Evolutionary conservation across 2,329 filamentous ascomycete species (phyloP).

Genomic region (Neurospora crassa): DNA sequence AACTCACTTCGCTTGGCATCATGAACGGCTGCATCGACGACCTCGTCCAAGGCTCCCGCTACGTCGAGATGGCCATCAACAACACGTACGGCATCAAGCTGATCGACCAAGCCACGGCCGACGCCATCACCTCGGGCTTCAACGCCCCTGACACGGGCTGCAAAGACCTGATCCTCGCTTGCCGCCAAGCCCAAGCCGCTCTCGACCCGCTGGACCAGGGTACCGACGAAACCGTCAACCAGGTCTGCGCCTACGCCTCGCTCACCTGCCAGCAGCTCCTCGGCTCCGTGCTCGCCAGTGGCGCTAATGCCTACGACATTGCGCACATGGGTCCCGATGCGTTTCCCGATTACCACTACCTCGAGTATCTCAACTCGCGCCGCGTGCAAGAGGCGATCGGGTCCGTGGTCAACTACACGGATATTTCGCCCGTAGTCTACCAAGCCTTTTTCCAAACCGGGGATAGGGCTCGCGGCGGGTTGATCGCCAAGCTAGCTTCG

Average conservation of each 20-base stretch:
- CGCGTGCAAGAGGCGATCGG: constrained; percentile 50
- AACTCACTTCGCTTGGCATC: constrained; percentile 55
- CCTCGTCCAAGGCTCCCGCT: constrained; percentile 48
- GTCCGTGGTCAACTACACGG: constrained; percentile 49
- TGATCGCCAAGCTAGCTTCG: constrained; percentile 47
- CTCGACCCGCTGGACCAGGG: constrained; percentile 34
- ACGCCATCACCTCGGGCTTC: constrained; percentile 35
- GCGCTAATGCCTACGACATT: constrained; percentile 52
- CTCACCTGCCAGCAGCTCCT: constrained; percentile 50
- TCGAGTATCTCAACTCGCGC: constrained; percentile 53
- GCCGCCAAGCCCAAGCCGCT: constrained; percentile 31
- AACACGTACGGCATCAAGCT: constrained; percentile 57
- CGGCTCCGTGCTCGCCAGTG: constrained; percentile 43
- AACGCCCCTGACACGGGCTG: constrained; percentile 39
- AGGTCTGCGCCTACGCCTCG: constrained; percentile 43
- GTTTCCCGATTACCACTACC: constrained; percentile 52
- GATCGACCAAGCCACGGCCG: constrained; percentile 41
- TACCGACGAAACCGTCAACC: constrained; percentile 26
- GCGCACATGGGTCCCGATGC: constrained; percentile 46
- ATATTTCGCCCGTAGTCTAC: constrained; percentile 36
- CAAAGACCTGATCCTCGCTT: constrained; percentile 40
- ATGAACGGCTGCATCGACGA: constrained; percentile 63
- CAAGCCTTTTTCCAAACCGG: constrained; percentile 39
- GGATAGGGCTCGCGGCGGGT: constrained; percentile 55
- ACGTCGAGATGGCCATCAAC: constrained; percentile 47